Percentiles rank a stretch among this genome's conserved stretches.
Conservation (phyloP, 257 asterid species). For the Solanum lycopersicoides region DNA sequence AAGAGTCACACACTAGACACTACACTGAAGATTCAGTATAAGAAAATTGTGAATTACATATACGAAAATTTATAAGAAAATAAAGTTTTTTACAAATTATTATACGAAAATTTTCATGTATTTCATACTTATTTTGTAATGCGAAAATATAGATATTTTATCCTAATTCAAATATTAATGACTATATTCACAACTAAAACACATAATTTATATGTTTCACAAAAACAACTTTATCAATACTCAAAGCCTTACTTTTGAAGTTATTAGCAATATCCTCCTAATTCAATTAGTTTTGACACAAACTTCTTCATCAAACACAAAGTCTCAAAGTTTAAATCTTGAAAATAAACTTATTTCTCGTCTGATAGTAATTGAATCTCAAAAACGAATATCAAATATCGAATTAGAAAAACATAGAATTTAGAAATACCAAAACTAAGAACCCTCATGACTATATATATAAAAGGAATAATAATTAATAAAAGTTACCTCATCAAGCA, state of each 20-base stretch:
- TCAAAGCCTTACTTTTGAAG: not conserved
- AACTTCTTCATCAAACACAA: not conserved
- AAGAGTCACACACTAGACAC: not conserved
- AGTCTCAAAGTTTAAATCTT: not conserved
- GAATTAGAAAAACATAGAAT: not conserved
- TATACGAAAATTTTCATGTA: too few species aligned
- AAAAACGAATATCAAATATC: not conserved
- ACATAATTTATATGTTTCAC: not conserved
- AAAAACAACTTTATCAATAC: not conserved
- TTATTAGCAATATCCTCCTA: not conserved
- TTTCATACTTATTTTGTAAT: too few species aligned
- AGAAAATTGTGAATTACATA: too few species aligned
- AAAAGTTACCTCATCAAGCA: conserved; percentile 80
- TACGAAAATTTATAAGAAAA: too few species aligned
- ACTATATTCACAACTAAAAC: not conserved
- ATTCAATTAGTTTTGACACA: not conserved
- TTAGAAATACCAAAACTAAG: not conserved
- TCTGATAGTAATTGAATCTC: not conserved
- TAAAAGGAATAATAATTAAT: not conserved
- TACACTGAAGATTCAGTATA: too few species aligned
- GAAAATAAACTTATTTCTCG: not conserved
- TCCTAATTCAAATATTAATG: not conserved
- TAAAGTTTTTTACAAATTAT: too few species aligned
- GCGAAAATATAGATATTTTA: too few species aligned
- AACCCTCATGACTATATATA: not conserved